Evolutionary conservation across 164 flowering plant genomes (phyloP).

Genomic region (Nymphaea thermarum): DNA sequence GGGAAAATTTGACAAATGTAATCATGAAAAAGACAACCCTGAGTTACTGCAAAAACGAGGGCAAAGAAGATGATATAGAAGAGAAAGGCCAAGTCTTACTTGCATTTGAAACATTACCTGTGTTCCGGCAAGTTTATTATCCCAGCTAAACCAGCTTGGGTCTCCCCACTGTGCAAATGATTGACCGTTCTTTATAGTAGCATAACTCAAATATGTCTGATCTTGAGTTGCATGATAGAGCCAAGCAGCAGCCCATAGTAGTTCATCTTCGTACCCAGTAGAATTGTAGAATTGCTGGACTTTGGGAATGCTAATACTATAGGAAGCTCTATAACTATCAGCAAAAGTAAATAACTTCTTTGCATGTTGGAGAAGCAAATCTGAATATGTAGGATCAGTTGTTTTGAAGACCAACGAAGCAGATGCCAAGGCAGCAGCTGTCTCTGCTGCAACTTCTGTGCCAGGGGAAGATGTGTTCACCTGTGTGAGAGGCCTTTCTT

Average conservation of each 20-base stretch:
- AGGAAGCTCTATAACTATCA: constrained; percentile 43
- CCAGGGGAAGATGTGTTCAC: constrained; percentile 66
- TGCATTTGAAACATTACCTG: constrained; percentile 37
- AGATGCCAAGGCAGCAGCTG: constrained; percentile 90
- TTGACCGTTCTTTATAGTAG: constrained; percentile 49
- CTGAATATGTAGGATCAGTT: constrained; percentile 45
- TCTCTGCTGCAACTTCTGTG: constrained; percentile 90
- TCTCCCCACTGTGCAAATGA: constrained; percentile 49
- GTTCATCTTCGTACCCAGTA: constrained; percentile 87
- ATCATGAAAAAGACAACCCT: too few species aligned
- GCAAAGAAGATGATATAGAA: background rate
- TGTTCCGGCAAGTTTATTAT: constrained; percentile 80
- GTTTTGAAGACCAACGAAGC: constrained; percentile 78
- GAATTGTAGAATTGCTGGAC: constrained; percentile 65
- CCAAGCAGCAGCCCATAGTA: constrained; percentile 96
- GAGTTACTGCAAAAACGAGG: too few species aligned
- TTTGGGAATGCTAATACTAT: constrained; percentile 59
- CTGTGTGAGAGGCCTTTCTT: constrained; percentile 59
- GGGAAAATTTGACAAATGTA: too few species aligned
- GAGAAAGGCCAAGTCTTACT: too few species aligned
- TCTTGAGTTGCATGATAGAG: constrained; percentile 88
- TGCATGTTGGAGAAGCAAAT: constrained; percentile 61
- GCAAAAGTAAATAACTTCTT: constrained; percentile 68
- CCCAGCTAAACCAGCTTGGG: constrained; percentile 97
- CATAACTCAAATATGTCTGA: constrained; percentile 47